A percentile compares a stretch with the other conserved stretches of the same genome.
phyloP scores from a whole-genome alignment of 805 yeast species.

The Yarrowia osloensis region DNA sequence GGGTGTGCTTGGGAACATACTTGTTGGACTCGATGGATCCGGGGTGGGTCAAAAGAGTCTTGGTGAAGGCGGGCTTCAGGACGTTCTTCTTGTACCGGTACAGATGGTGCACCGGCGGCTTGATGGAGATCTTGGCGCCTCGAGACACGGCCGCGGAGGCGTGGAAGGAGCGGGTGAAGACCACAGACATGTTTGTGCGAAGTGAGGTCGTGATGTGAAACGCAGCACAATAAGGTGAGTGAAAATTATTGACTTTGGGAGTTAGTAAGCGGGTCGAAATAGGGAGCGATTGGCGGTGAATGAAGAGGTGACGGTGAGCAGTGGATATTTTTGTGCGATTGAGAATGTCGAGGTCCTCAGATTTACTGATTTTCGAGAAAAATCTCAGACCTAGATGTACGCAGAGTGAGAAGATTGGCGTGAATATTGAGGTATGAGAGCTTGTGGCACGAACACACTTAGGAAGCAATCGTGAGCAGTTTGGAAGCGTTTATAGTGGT shows the following conservation, averaged over 20 bases:
- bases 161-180: conserved; percentile 34
- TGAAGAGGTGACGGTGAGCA: too few species aligned
- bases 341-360: too few species aligned
- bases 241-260: conserved; percentile 22
- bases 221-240: not conserved
- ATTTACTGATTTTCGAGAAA: too few species aligned
- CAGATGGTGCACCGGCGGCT: conserved; percentile 89
- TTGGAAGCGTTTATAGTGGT: too few species aligned
- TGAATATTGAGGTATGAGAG: not conserved
- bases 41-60: conserved; percentile 50
- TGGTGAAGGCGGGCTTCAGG: conserved; percentile 17
- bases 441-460: too few species aligned
- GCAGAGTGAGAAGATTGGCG: not conserved
- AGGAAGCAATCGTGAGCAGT: too few species aligned
- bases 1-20: conserved; percentile 13
- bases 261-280: not conserved
- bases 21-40: conserved; percentile 74
- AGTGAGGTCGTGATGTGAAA: not conserved
- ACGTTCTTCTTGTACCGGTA: conserved; percentile 68
- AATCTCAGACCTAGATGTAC: not conserved
- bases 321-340: too few species aligned
- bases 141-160: conserved; percentile 35
- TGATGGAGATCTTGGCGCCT: conserved; percentile 66
- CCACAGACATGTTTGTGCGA: conserved; percentile 4
- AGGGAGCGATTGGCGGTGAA: not conserved